A percentile compares a stretch with the other conserved stretches of the same genome.
phyloP scores from a whole-genome alignment of 805 yeast species.

The Metschnikowia vanudenii region DNA sequence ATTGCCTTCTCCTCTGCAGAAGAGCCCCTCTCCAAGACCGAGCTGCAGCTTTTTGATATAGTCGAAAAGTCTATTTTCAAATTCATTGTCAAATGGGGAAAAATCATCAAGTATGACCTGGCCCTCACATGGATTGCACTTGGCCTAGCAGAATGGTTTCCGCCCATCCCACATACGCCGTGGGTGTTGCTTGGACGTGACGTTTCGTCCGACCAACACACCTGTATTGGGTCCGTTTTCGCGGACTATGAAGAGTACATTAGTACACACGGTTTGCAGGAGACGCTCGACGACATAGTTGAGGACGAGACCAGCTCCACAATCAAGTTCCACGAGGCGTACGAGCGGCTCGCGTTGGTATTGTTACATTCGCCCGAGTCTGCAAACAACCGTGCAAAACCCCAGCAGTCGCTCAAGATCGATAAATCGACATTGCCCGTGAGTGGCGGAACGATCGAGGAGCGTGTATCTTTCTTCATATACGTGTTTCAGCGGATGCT shows the following conservation, averaged over 20 bases:
- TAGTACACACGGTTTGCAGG: conserved; percentile 27
- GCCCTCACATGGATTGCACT: conserved; percentile 87
- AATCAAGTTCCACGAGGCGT: conserved; percentile 64
- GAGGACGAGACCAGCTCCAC: conserved; percentile 27
- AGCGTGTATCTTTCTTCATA: conserved; percentile 65
- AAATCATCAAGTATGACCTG: conserved; percentile 69
- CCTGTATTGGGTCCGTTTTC: conserved; percentile 32
- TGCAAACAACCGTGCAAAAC: conserved; percentile 17
- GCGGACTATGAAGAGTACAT: conserved; percentile 41
- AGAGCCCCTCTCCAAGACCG: conserved; percentile 39
- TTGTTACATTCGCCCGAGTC: conserved; percentile 70
- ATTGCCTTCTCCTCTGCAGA: conserved; percentile 30
- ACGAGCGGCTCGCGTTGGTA: conserved; percentile 73
- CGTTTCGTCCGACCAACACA: conserved; percentile 26
- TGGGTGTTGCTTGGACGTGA: conserved; percentile 59
- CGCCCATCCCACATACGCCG: conserved; percentile 55
- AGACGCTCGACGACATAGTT: conserved; percentile 24
- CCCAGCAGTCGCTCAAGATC: conserved; percentile 18
- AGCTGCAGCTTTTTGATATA: conserved; percentile 51
- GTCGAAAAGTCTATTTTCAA: conserved; percentile 60
- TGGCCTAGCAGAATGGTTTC: conserved; percentile 86
- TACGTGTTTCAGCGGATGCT: conserved; percentile 57
- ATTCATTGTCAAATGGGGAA: conserved; percentile 78
- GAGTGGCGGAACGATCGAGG: conserved; percentile 64
- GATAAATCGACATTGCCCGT: conserved; percentile 44